Evolutionary conservation across 2,329 filamentous ascomycete genomes (phyloP).

Genomic region (Colletotrichum sp.): DNA sequence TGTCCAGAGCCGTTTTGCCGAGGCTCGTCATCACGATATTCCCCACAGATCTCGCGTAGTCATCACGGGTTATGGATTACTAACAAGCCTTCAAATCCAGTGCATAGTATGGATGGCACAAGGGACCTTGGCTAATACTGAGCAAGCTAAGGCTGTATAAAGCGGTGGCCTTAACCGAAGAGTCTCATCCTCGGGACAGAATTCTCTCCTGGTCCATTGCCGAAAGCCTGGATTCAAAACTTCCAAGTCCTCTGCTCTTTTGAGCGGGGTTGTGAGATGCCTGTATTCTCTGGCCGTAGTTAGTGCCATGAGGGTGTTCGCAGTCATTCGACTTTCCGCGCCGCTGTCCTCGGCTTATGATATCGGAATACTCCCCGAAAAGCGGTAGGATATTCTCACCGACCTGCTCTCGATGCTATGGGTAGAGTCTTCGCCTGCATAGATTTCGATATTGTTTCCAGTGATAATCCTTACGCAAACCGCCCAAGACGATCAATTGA

Average conservation of each 20-base stretch:
- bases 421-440: not conserved
- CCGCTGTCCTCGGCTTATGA: not conserved
- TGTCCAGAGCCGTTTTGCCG: not conserved
- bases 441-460: accelerated
- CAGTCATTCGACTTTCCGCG: accelerated
- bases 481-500: too few species aligned
- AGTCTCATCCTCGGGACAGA: not conserved
- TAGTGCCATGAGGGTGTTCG: not conserved
- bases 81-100: not conserved
- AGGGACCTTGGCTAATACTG: not conserved
- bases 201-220: accelerated
- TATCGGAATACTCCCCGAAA: not conserved
- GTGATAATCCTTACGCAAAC: not conserved
- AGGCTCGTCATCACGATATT: not conserved
- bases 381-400: not conserved
- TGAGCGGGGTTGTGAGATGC: not conserved
- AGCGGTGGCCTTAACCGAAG: not conserved
- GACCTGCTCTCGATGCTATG: not conserved
- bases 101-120: not conserved
- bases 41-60: not conserved
- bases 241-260: not conserved
- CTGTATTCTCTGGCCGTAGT: not conserved
- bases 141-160: not conserved
- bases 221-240: not conserved
- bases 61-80: not conserved